Conservation (phyloP, 2,329 filamentous ascomycete genomes). For the Aspergillus sp. region DNA sequence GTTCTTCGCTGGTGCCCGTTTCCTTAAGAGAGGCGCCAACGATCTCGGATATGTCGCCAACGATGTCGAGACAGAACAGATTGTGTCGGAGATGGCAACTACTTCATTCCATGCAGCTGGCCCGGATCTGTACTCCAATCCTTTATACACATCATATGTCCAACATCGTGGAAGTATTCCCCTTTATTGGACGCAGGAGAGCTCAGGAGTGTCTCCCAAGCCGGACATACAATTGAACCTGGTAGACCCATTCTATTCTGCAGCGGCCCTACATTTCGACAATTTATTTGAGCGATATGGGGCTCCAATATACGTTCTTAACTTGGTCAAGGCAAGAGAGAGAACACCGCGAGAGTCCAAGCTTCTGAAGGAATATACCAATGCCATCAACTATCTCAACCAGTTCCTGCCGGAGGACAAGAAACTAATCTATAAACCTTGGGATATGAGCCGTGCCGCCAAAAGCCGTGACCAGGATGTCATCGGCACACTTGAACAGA, state of each 20-base stretch:
- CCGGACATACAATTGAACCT: slow-evolving; percentile 93
- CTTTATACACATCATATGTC: slow-evolving; percentile 91
- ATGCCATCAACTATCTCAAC: slow-evolving; percentile 87
- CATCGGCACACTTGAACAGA: slow-evolving; percentile 83
- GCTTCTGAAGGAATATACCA: slow-evolving; percentile 79
- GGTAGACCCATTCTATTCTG: slow-evolving; percentile 93
- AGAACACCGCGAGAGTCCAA: slow-evolving; percentile 89
- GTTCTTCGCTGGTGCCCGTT: slow-evolving; percentile 90
- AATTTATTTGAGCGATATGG: slow-evolving; percentile 92
- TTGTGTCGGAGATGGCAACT: slow-evolving; percentile 89
- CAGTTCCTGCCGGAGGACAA: slow-evolving; percentile 82
- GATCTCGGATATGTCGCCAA: slow-evolving; percentile 95
- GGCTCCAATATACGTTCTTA: slow-evolving; percentile 84
- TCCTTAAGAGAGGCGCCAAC: slow-evolving; percentile 91
- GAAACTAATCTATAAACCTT: slow-evolving; percentile 89
- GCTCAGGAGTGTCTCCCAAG: slow-evolving; percentile 89
- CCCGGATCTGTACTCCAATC: slow-evolving; percentile 78
- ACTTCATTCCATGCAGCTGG: slow-evolving; percentile 95
- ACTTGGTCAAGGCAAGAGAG: slow-evolving; percentile 86
- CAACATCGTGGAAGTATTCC: slow-evolving; percentile 97
- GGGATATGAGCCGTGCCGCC: slow-evolving; percentile 96
- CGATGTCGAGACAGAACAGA: slow-evolving; percentile 98
- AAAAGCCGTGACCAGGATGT: slow-evolving; percentile 93
- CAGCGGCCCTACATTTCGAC: slow-evolving; percentile 91
- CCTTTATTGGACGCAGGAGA: slow-evolving; percentile 96